These are phyloP conservation scores for Talaromyces nanjingensis DNA, from an alignment of 495 filamentous ascomycete species.

Conservation along the genomic window DNA sequence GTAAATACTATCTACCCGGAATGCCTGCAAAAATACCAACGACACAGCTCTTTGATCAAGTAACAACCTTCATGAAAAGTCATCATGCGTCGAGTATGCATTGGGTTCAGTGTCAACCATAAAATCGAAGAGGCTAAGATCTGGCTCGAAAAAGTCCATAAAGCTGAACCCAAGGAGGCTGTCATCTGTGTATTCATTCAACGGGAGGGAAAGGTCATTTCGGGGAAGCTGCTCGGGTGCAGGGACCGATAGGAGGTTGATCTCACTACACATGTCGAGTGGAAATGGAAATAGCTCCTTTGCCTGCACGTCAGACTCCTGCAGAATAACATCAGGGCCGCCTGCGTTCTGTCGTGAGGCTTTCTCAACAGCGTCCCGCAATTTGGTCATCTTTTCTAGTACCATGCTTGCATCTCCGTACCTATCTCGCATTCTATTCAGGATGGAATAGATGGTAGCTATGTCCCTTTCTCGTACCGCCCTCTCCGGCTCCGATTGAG, in stretches of 20 bases:
- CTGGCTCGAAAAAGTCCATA: too few species aligned
- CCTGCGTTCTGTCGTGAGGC: not conserved
- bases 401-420: slow-evolving; percentile 1
- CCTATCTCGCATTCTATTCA: not conserved
- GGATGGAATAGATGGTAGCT: not conserved
- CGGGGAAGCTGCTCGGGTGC: too few species aligned
- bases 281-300: not conserved
- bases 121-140: not conserved
- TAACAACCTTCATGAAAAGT: not conserved
- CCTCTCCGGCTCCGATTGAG: not conserved
- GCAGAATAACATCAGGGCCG: not conserved
- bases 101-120: not conserved
- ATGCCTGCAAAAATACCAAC: too few species aligned
- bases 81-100: not conserved
- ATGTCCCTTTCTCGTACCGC: not conserved
- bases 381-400: not conserved
- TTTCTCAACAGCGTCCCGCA: not conserved
- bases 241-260: too few species aligned
- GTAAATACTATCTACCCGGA: too few species aligned
- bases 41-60: not conserved
- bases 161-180: too few species aligned
- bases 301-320: not conserved
- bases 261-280: too few species aligned
- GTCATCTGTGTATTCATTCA: too few species aligned
- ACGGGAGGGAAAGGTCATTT: too few species aligned